Evolutionary conservation across 441 rosid genomes (phyloP).

Genomic region (Pelargonium australe): DNA sequence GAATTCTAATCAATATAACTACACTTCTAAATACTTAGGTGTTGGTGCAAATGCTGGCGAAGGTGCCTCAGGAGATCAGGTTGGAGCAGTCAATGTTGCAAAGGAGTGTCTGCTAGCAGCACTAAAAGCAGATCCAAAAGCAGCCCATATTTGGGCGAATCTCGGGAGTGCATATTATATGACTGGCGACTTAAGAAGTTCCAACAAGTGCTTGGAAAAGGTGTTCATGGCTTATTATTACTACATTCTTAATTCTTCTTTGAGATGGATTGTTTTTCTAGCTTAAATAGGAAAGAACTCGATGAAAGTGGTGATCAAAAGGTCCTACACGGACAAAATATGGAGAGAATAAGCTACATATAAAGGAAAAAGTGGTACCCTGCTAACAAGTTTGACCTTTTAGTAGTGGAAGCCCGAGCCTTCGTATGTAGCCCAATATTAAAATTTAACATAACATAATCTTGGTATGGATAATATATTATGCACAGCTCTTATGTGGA

Average conservation of each 20-base stretch:
- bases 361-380: too few species aligned
- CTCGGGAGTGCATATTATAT: slow-evolving; percentile 71
- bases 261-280: slow-evolving; percentile 36
- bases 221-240: slow-evolving; percentile 59
- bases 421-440: too few species aligned
- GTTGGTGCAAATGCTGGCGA: slow-evolving; percentile 75
- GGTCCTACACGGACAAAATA: too few species aligned
- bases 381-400: too few species aligned
- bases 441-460: too few species aligned
- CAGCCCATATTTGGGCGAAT: slow-evolving; percentile 80
- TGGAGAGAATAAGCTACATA: too few species aligned
- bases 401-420: too few species aligned
- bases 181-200: slow-evolving; percentile 74
- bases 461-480: too few species aligned
- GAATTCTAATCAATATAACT: slow-evolving; percentile 5
- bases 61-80: slow-evolving; percentile 47
- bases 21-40: slow-evolving; percentile 41
- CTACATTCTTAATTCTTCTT: slow-evolving; percentile 40
- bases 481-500: too few species aligned
- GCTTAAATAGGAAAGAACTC: too few species aligned
- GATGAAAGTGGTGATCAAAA: too few species aligned
- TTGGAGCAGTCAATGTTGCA: slow-evolving; percentile 58
- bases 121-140: slow-evolving; percentile 70
- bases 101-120: slow-evolving; percentile 80
- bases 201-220: slow-evolving; percentile 98